Conservation (phyloP, 208 protist genomes). For the Angomonas ambiguus region DNA sequence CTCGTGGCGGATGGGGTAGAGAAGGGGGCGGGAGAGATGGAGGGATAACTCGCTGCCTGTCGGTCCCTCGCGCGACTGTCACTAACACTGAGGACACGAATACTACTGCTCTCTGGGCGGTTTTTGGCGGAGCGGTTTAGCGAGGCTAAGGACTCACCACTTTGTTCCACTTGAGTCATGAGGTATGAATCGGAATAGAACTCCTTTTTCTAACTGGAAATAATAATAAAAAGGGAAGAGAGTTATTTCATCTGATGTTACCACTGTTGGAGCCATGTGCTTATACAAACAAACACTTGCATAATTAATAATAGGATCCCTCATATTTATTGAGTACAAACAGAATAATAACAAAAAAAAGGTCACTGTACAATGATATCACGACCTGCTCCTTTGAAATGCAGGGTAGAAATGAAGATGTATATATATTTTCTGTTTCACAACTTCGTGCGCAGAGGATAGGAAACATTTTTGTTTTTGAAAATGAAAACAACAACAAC, state of each 20-base stretch:
- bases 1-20: no score
- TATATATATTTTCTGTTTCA: not conserved
- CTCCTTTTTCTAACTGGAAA: slow-evolving; percentile 10
- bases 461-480: not conserved
- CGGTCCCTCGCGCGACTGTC: not conserved
- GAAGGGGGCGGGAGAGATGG: no score
- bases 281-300: not conserved
- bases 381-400: no score
- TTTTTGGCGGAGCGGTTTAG: not conserved
- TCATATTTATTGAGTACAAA: no score
- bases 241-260: not conserved
- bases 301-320: not conserved
- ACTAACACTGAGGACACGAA: slow-evolving; percentile 2
- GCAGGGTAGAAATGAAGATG: not conserved
- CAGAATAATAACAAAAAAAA: slow-evolving; percentile 11
- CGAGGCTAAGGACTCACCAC: not conserved
- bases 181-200: not conserved
- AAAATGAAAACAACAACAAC: slow-evolving; percentile 1
- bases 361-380: no score
- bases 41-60: no score
- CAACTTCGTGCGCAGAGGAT: no score
- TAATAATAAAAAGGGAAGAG: slow-evolving; percentile 11
- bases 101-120: not conserved
- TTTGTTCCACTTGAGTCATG: slow-evolving; percentile 1
- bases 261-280: slow-evolving; percentile 4